phyloP scores from a whole-genome alignment of 2,329 filamentous ascomycete species.

The Neurospora sp. region DNA sequence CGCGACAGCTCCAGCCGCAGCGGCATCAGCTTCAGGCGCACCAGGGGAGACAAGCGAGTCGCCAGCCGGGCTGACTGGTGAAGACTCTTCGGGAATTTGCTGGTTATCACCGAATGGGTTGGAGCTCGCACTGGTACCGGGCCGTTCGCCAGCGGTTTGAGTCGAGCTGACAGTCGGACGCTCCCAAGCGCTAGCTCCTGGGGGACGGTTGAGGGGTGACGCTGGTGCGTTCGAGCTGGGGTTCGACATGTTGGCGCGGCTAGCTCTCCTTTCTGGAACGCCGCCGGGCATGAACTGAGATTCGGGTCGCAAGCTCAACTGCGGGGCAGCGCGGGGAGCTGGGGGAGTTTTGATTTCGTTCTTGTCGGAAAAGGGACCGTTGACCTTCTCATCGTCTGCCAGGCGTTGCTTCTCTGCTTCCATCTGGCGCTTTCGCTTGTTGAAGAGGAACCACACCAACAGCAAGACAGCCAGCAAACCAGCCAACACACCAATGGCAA shows the following conservation, averaged over 20 bases:
- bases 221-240: conserved; percentile 7
- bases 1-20: conserved; percentile 17
- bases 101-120: conserved; percentile 66
- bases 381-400: conserved; percentile 55
- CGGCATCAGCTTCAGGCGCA: conserved; percentile 10
- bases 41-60: conserved; percentile 14
- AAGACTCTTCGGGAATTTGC: conserved; percentile 28
- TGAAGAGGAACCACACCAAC: conserved; percentile 63
- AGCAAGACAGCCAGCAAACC: conserved; percentile 56
- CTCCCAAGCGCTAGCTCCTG: conserved; percentile 34
- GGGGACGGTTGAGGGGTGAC: conserved; percentile 18
- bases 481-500: conserved; percentile 72
- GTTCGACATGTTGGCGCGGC: conserved; percentile 32
- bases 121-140: conserved; percentile 31
- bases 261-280: conserved; percentile 37
- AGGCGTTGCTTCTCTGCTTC: conserved; percentile 30
- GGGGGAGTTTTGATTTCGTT: conserved; percentile 34
- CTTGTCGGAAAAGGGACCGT: conserved; percentile 28
- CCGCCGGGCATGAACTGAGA: conserved; percentile 68
- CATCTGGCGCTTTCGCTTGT: conserved; percentile 58
- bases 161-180: conserved; percentile 29
- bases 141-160: conserved; percentile 29
- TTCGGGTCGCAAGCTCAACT: conserved; percentile 73
- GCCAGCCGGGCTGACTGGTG: neutral
- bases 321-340: conserved; percentile 54